Base-by-base conservation (phyloP, 805 yeast genomes). In the Pichia membranifaciens region DNA sequence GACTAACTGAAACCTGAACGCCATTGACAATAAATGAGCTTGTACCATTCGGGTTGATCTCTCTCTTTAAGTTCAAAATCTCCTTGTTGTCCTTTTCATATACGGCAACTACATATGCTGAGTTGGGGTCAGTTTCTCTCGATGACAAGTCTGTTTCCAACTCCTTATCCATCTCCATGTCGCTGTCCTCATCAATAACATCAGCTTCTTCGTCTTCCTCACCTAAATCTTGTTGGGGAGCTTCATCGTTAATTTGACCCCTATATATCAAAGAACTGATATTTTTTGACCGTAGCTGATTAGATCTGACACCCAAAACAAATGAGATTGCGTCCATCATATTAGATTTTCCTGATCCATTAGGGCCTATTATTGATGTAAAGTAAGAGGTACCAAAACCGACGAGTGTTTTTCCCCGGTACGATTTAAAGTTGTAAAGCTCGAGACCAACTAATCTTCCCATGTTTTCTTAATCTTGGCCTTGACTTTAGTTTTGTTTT, bases 311-410 rank as follows among this genome's bases (percentile, higher is more conserved):
- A 22, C 99, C 99, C 33, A 93, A 73, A 8, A 91, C 98, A 64
- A 93, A 93, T 31, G 95, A 75, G 74, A 93, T 81, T 5, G 97
- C 88, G 64, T 95, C 99, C 64, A 93, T 93, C 54, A 93, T 97
- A 60, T 95, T 93, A 15, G 98, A 90, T 66, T 93, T 93, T 2
- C 99, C 99, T 12, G 96, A 85, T 8, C 99, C 99, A 72, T 93
- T 93, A n/a, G 98, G 98, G 1, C 99, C 99, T 49, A 93, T 86
- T 52, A 93, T 87, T 39, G 95, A 83, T 1, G 96, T 87, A 69
- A 93, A 93, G 51, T 76, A 73, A 2, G 54, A 44, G 12, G 82
- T 74, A 0, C 96, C 96, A 65, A 93, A 85, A 2, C 93, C 95
- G 20, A 91, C 78, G 5, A 74, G 73, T 16, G 87, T 75, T 0